Conservation (phyloP, 2,329 filamentous ascomycete species). For the Colletotrichum melonis region DNA sequence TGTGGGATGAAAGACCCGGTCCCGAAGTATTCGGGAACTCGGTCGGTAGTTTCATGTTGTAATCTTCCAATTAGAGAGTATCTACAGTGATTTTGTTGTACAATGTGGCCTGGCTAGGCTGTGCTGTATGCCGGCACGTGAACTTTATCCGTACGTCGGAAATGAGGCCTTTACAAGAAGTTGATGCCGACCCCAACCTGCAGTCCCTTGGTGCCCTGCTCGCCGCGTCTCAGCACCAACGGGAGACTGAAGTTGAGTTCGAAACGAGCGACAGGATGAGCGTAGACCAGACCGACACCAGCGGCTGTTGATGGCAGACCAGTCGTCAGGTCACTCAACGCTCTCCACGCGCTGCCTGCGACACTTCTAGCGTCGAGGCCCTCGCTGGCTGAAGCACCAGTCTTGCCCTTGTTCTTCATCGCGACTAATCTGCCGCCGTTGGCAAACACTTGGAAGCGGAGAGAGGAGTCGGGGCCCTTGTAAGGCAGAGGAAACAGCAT, state of each 20-base stretch:
- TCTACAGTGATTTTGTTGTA: constrained; percentile 8
- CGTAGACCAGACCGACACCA: constrained; percentile 92
- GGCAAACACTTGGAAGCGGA: constrained; percentile 90
- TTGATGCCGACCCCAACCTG: constrained; percentile 97
- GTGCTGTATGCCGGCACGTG: not conserved
- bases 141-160: not conserved
- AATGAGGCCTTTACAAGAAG: constrained; percentile 74
- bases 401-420: constrained; percentile 69
- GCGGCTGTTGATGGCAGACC: constrained; percentile 87
- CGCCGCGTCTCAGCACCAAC: constrained; percentile 81
- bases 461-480: constrained; percentile 82
- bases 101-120: not conserved
- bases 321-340: constrained; percentile 76
- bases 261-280: constrained; percentile 91
- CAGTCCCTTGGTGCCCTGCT: constrained; percentile 89
- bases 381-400: constrained; percentile 48
- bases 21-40: not conserved
- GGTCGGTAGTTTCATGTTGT: not conserved
- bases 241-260: constrained; percentile 97
- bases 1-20: not conserved
- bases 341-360: constrained; percentile 64
- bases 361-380: constrained; percentile 58
- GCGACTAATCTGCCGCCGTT: constrained; percentile 90
- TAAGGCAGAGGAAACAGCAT: constrained; percentile 87
- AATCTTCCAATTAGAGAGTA: not conserved